Evolutionary conservation across 1,284 basidiomycete species (phyloP).

Genomic region (Meira nashicola): DNA sequence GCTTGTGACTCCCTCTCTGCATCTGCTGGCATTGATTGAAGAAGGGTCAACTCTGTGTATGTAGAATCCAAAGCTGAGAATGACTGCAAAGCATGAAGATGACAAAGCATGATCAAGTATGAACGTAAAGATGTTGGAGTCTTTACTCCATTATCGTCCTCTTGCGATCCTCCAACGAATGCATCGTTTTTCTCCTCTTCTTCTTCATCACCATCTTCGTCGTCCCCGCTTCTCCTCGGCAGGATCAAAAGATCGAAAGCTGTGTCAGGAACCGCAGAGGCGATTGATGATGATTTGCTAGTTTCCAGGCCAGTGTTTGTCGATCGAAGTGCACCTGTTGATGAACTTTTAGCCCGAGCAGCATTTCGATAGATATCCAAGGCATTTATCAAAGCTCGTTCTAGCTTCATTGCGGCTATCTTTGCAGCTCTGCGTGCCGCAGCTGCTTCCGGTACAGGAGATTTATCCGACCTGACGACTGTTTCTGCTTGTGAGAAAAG

Average conservation of each 20-base stretch:
- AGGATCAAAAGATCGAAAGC: constrained; percentile 3
- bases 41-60: constrained; percentile 37
- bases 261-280: background rate
- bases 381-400: constrained; percentile 27
- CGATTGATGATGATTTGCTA: background rate
- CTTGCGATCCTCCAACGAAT: constrained; percentile 3
- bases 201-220: constrained; percentile 23
- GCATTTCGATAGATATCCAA: constrained; percentile 30
- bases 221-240: constrained; percentile 9
- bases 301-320: background rate
- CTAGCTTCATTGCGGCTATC: constrained; percentile 39
- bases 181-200: constrained; percentile 29
- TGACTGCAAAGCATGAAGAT: constrained; percentile 31
- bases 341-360: constrained; percentile 12
- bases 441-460: constrained; percentile 5
- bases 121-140: constrained; percentile 19
- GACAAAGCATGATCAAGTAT: constrained; percentile 41
- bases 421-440: constrained; percentile 30
- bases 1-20: background rate
- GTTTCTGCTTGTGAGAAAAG: background rate
- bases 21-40: constrained; percentile 29
- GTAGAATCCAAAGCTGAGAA: constrained; percentile 23
- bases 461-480: background rate
- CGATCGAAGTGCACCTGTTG: background rate
- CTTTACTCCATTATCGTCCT: background rate